These are phyloP conservation scores for Ophiosphaerella korrae DNA, from an alignment of 2,329 filamentous ascomycete genomes.

Conservation along the genomic window DNA sequence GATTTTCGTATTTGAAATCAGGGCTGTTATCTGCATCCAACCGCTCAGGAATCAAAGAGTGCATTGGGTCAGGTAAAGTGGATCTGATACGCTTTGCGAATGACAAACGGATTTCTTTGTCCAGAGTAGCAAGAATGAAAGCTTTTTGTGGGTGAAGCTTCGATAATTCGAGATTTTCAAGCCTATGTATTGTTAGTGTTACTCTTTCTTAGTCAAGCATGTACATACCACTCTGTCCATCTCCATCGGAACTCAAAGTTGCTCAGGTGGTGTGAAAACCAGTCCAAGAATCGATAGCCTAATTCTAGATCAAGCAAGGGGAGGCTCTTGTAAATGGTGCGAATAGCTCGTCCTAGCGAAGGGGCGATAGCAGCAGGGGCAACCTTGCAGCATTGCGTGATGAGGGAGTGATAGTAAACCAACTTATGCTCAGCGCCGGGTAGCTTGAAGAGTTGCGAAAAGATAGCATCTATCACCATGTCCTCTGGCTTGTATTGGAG, in stretches of 20 bases:
- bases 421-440: conserved; percentile 89
- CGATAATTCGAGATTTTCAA: conserved; percentile 79
- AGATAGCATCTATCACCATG: conserved; percentile 94
- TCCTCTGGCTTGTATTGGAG: conserved; percentile 98
- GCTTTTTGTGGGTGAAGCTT: conserved; percentile 86
- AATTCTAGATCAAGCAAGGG: conserved; percentile 87
- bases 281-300: conserved; percentile 86
- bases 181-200: conserved; percentile 51
- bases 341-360: conserved; percentile 88
- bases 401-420: conserved; percentile 93
- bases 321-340: conserved; percentile 83
- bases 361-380: conserved; percentile 96
- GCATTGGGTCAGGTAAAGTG: conserved; percentile 84
- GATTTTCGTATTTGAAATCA: conserved; percentile 85
- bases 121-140: conserved; percentile 86
- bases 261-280: conserved; percentile 96
- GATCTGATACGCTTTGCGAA: conserved; percentile 96
- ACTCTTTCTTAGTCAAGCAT: too few relatives aligned
- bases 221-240: conserved; percentile 86
- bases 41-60: conserved; percentile 77
- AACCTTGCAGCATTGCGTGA: conserved; percentile 95
- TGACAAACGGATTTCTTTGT: conserved; percentile 95
- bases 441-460: conserved; percentile 90
- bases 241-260: conserved; percentile 99
- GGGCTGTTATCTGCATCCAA: conserved; percentile 96